Evolutionary conservation across 169 alveolate genomes (phyloP), one percentile per base, ranked within the genome.

Genomic region (Plasmodium berghei): DNA sequence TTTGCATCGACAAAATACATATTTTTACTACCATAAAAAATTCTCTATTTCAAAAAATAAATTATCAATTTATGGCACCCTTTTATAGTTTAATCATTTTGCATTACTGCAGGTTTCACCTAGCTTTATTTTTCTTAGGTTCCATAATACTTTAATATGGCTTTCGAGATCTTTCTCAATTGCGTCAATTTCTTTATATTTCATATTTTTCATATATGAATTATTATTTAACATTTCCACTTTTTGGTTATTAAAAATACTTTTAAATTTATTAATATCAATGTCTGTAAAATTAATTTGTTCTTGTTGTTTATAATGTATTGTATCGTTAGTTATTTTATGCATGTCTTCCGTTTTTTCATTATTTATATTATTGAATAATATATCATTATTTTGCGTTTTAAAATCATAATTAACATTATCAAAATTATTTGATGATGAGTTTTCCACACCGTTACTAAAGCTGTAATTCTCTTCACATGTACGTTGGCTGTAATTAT

Each of bases 101-200:
- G 42, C 3, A 20, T 67, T 20, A 8, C 62, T 58, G 40, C 18
- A 49, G 10, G 83, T 46, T 20, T 69, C 58, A 40, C 55, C 90
- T 49, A 66, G 46, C 46, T 70, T 83, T 5, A 69, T 69, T 28
- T 83, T 83, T 70, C 90, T 56, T 48, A 83, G 26, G 55, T 83
- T 83, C 90, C 90, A 83, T 62, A 83, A 54, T 16, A 85, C 90
- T 61, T 83, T 83, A 52, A 83, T 83, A 22, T 83, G 85, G 61
- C 77, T 83, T 55, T 83, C 90, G 18, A 83, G 59, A 83, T 83
- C 90, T 34, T 83, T 58, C 46, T 83, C 90, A 42, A 83, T 83
- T 56, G 86, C 90, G 58, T 83, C 90, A 9, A 83, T 34, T 72
- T 83, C 90, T 14, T 83, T 66, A 62, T 70, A 67, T 52, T 83